Evolutionary conservation across 192 early-diverging fungal genomes (phyloP), one percentile per base, ranked within the genome.

Genomic region (Oehlia diaphana): DNA sequence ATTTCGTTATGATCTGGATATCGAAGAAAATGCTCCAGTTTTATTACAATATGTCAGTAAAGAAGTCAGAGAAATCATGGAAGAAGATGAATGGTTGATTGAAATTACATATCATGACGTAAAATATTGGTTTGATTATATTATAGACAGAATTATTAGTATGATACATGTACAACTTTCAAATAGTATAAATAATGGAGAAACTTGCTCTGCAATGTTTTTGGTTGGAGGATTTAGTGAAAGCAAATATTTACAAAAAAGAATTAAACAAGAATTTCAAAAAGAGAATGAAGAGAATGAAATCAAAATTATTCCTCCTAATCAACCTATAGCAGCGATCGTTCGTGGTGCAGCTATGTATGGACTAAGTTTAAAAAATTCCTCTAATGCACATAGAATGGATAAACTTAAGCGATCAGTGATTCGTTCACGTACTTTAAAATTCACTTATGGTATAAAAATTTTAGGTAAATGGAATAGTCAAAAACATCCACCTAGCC

Each of bases 21-120:
- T 72, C 21, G 70, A 72, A 72, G 8, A 26, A 31, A 28, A 26
- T 19, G 19, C 21, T 12, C 70, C 70, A 13, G 23, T 9, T 26
- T 28, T 72, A 19, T 31, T 26, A 4, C 19, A 72, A 26, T 72
- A 72, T 72, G 47, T 72, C 42, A 72, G 42, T 28, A 44, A 26
- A 13, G 13, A 47, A 14, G 3, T 2, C 82, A 62, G 66, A 80
- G 35, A 87, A 81, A 42, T 83, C 81, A 39, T 83, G 83, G 79
- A 84, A 85, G 21, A 82, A 77, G 14, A 80, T 84, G 33, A 84
- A 84, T 87, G 83, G 86, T 35, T 79, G 78, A 61, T 89, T 85
- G 76, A 79, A 84, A 2, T 84, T 82, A 26, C 82, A 65, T 73
- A 80, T 88, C 16, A 90, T 16, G 50, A 58, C 50, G 16, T 58